Conservation (phyloP, 768 basidiomycete species). For the Scleroderma bovista region DNA sequence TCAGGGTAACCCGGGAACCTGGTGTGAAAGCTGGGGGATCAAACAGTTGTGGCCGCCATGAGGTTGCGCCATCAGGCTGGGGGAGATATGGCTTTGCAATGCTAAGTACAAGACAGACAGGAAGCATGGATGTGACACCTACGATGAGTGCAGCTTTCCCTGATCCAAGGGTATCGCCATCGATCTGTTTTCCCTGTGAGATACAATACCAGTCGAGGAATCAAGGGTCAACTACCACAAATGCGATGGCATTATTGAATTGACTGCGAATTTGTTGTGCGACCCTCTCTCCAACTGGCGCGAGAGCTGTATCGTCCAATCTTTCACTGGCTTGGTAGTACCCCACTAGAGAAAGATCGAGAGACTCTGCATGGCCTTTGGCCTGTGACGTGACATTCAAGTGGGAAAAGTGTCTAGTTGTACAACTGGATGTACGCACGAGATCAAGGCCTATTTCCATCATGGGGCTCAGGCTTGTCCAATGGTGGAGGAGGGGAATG, state of each 20-base stretch:
- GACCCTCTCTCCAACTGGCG: conserved; percentile 61
- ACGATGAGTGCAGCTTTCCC: conserved; percentile 54
- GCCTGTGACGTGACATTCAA: conserved; percentile 37
- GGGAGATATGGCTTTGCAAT: conserved; percentile 46
- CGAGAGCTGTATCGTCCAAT: conserved; percentile 53
- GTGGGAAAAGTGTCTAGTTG: background rate
- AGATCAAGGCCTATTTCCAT: conserved; percentile 82
- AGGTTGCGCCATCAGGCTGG: conserved; percentile 26
- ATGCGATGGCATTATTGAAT: conserved; percentile 58
- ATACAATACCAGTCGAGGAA: conserved; percentile 3
- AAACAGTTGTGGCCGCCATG: conserved; percentile 44
- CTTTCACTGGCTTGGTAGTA: conserved; percentile 74
- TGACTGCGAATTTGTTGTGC: conserved; percentile 47
- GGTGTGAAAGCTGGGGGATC: conserved; percentile 38
- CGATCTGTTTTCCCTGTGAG: conserved; percentile 38
- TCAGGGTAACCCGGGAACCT: conserved; percentile 44
- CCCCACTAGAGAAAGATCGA: conserved; percentile 52
- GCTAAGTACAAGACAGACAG: background rate
- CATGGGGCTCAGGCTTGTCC: conserved; percentile 80
- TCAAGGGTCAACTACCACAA: conserved; percentile 48
- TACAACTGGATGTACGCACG: conserved; percentile 35
- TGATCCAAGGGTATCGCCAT: conserved; percentile 52
- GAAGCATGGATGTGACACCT: conserved; percentile 20
- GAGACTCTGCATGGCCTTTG: conserved; percentile 50
- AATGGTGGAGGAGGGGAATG: conserved; percentile 77